phyloP scores from a whole-genome alignment of 768 basidiomycete genomes.

The Gloeostereum incarnatum region DNA sequence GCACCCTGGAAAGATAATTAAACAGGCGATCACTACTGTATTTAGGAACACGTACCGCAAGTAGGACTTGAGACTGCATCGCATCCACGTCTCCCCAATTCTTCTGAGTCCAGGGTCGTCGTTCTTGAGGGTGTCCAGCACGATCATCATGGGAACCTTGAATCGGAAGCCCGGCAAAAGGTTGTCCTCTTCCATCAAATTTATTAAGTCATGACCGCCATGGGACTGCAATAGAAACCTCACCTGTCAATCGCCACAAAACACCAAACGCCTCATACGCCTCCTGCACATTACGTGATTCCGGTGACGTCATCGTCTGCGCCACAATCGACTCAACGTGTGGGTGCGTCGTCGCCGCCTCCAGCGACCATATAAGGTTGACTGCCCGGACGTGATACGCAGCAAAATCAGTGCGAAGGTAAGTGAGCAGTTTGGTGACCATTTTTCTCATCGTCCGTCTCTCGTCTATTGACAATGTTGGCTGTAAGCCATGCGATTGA shows the following conservation, averaged over 20 bases:
- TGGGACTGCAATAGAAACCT: constrained; percentile 9
- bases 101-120: constrained; percentile 68
- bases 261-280: constrained; percentile 87
- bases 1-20: constrained; percentile 40
- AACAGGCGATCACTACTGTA: neutral
- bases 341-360: constrained; percentile 42
- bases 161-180: constrained; percentile 75
- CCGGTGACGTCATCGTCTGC: constrained; percentile 52
- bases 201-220: constrained; percentile 6
- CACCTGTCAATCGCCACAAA: constrained; percentile 85
- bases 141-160: constrained; percentile 79
- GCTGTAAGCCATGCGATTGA: constrained; percentile 38
- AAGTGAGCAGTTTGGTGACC: constrained; percentile 61
- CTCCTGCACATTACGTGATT: constrained; percentile 35
- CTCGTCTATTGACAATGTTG: constrained; percentile 45
- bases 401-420: constrained; percentile 55
- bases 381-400: constrained; percentile 79
- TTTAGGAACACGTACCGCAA: constrained; percentile 49
- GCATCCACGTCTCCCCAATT: constrained; percentile 95
- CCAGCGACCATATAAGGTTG: constrained; percentile 74
- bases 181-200: constrained; percentile 55
- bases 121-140: constrained; percentile 74
- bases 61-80: constrained; percentile 87
- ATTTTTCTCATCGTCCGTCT: constrained; percentile 48
- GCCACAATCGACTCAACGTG: constrained; percentile 79